These are phyloP conservation scores for Monosporascus sp. DNA, from an alignment of 2,329 filamentous ascomycete genomes.

Conservation along the genomic window DNA sequence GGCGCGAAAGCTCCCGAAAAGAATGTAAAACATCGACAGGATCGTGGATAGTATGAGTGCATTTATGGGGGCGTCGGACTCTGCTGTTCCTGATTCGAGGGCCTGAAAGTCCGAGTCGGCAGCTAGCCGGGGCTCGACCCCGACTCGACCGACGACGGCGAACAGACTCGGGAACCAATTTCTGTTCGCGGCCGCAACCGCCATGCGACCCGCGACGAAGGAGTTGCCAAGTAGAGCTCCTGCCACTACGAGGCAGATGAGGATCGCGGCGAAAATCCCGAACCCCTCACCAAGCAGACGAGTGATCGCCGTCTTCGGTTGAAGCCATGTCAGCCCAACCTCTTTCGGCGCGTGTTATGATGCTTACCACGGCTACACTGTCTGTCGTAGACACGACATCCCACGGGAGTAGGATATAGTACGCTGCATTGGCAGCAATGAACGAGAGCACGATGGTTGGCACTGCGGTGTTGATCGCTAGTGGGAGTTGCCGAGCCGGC, in stretches of 20 bases:
- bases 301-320: conserved; percentile 46
- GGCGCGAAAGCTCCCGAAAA: conserved; percentile 55
- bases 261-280: conserved; percentile 47
- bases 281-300: conserved; percentile 48
- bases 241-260: conserved; percentile 57
- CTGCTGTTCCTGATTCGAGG: conserved; percentile 4
- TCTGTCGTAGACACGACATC: conserved; percentile 51
- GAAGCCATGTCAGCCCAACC: neutral
- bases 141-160: conserved; percentile 38
- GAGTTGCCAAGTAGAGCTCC: conserved; percentile 59
- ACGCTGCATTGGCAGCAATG: conserved; percentile 54
- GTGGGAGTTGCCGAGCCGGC: conserved; percentile 50
- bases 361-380: conserved; percentile 56
- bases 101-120: neutral
- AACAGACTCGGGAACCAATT: conserved; percentile 45
- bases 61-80: conserved; percentile 48
- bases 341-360: neutral
- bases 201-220: conserved; percentile 57
- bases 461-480: conserved; percentile 57
- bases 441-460: conserved; percentile 56
- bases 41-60: conserved; percentile 45
- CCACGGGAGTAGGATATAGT: conserved; percentile 60
- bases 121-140: conserved; percentile 16
- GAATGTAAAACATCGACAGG: conserved; percentile 51
- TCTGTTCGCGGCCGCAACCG: conserved; percentile 51